These are phyloP conservation scores for Pestalotiopsis sp. DNA, from an alignment of 2,329 filamentous ascomycete genomes.

Conservation along the genomic window DNA sequence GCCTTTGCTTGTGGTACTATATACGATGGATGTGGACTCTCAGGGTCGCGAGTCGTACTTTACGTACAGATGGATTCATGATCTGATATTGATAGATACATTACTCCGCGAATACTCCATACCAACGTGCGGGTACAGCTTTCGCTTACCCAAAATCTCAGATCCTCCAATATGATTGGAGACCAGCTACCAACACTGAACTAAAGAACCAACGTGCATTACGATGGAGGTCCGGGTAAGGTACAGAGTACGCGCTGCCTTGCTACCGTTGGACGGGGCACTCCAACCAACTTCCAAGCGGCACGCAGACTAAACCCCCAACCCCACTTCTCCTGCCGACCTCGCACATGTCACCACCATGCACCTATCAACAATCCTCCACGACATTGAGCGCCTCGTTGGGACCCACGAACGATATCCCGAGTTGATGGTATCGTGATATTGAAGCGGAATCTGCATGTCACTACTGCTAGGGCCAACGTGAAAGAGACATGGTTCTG, in stretches of 20 bases:
- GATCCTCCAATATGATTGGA: too few relatives aligned
- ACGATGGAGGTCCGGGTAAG: too few relatives aligned
- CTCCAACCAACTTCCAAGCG: not conserved
- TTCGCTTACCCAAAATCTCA: too few relatives aligned
- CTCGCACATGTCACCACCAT: slow-evolving; percentile 4
- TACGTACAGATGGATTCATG: not conserved
- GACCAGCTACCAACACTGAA: too few relatives aligned
- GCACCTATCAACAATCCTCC: not conserved
- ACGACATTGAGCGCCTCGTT: not conserved
- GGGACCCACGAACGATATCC: not conserved
- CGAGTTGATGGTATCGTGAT: too few relatives aligned
- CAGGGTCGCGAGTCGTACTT: not conserved
- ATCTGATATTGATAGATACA: too few relatives aligned
- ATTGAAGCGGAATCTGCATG: too few relatives aligned
- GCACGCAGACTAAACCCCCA: not conserved
- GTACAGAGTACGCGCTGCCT: not conserved
- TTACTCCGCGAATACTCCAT: too few relatives aligned
- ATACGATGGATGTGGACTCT: not conserved
- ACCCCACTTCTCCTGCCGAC: not conserved
- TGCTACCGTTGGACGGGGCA: not conserved
- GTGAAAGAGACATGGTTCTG: too few relatives aligned
- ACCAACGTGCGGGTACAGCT: too few relatives aligned
- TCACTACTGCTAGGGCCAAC: too few relatives aligned
- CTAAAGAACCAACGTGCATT: too few relatives aligned
- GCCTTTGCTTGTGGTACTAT: not conserved